Evolutionary conservation across 2,329 filamentous ascomycete genomes (phyloP), one percentile per base, ranked within the genome.

Genomic region (Neonectria hederae): DNA sequence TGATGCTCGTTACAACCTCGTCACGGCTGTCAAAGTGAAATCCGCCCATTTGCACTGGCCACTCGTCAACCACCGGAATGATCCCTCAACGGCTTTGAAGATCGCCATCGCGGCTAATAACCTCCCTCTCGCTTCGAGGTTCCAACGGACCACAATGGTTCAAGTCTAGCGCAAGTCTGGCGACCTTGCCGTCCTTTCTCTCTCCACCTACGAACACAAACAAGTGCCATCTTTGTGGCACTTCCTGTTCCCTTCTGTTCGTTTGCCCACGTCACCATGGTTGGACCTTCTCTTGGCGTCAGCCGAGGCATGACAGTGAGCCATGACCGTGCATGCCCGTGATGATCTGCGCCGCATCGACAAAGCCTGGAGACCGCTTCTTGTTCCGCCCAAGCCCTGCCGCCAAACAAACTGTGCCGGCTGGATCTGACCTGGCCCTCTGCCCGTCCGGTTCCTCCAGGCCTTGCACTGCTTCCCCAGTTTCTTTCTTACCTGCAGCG

Each of bases 291-390:
- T 52, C 54, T 58, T 54, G 43, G 22, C 58, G 30, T 38, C 46
- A 62, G 48, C 54, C 54, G 62, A 65, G 62, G 40, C 46, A 57
- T 49, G 35, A 48, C 22, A 28, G 45, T 42, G 38, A 42, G 38
- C 38, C 38, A 14, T 2, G 24, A 22, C n/a, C n/a, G 28, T 28
- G 48, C 32, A 30, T 40, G 45, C 38, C 42, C 52, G 38, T 64
- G 57, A 61, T 52, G 26, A 54, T 42, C 57, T 38, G 35, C 40
- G 57, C 46, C 10, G 21, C 49, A 35, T 26, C 49, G 19, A 38
- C 60, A 42, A 32, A 32, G 54, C 26, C 35, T 24, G 22, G 46
- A 46, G 26, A 49, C 14, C 38, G 40, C 9, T 54, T 53, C 21
- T 51, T 51, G 48, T 32, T 43, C 48, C 28, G 53, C 53, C 48